A percentile compares a stretch with the other conserved stretches of the same genome.
Evolutionary conservation across 2,329 filamentous ascomycete species (phyloP).

Genomic region (Cladophialophora yegresii): DNA sequence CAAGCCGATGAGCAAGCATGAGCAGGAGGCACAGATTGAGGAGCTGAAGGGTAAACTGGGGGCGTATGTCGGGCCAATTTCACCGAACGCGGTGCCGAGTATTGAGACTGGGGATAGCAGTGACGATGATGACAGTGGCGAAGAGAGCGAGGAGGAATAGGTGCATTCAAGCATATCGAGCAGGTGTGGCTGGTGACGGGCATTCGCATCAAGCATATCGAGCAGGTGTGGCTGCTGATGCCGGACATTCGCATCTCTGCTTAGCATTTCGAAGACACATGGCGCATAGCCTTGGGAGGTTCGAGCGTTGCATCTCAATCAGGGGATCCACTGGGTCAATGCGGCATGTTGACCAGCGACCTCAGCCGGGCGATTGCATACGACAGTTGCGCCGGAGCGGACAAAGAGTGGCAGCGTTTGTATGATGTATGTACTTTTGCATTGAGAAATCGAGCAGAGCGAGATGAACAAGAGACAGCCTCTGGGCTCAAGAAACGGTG

Average conservation of each 20-base stretch:
- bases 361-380: neutral
- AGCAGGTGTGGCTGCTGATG: constrained; percentile 1
- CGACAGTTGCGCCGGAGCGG: neutral
- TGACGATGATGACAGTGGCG: constrained; percentile 52
- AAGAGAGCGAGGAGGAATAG: constrained; percentile 54
- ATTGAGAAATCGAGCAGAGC: neutral
- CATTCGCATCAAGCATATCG: neutral
- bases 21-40: constrained; percentile 54
- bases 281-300: neutral
- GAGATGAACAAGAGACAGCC: neutral
- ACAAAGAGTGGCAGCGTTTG: neutral
- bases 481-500: neutral
- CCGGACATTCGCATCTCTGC: neutral
- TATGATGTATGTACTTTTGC: constrained; percentile 5
- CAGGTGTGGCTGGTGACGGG: neutral
- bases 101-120: constrained; percentile 51
- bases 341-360: neutral
- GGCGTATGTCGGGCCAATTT: constrained; percentile 47
- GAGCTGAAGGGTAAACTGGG: constrained; percentile 51
- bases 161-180: neutral
- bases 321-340: neutral
- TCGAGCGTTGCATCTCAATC: neutral
- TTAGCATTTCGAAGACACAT: neutral
- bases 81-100: constrained; percentile 48
- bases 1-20: constrained; percentile 55